Evolutionary conservation across 768 basidiomycete species (phyloP).

Genomic region (Tricholoma flavovirens): DNA sequence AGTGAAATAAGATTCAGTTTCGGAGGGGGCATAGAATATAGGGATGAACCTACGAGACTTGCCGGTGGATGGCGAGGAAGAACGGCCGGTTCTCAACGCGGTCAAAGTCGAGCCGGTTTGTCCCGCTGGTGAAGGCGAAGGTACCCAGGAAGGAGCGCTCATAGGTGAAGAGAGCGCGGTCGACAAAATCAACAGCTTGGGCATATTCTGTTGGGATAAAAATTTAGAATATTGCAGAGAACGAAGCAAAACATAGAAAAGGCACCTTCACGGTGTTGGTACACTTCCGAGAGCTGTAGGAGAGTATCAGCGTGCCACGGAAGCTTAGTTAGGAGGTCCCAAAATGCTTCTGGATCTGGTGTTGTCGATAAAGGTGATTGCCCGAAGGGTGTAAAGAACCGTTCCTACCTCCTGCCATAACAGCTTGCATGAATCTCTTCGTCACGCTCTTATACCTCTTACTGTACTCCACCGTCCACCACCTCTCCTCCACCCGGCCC

Average conservation of each 20-base stretch:
- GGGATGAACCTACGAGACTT: conserved; percentile 56
- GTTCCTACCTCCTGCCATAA: conserved; percentile 71
- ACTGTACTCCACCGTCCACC: conserved; percentile 89
- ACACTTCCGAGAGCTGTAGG: conserved; percentile 80
- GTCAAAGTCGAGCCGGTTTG: conserved; percentile 84
- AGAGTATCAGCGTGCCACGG: conserved; percentile 95
- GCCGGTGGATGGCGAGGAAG: conserved; percentile 82
- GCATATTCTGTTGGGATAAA: conserved; percentile 54
- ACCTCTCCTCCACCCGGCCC: conserved; percentile 51
- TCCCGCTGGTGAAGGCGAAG: conserved; percentile 79
- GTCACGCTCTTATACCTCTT: conserved; percentile 80
- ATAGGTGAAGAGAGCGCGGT: conserved; percentile 89
- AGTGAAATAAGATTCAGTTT: not conserved
- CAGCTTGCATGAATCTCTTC: conserved; percentile 72
- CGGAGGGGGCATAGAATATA: not conserved
- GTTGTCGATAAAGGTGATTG: not conserved
- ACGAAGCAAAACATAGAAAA: not conserved
- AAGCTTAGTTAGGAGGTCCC: conserved; percentile 64
- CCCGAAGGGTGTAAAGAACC: not conserved
- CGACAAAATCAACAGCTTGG: conserved; percentile 82
- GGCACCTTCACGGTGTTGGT: conserved; percentile 81
- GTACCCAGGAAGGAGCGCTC: conserved; percentile 85
- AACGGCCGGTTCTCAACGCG: conserved; percentile 89
- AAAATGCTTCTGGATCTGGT: conserved; percentile 74
- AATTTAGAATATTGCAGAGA: not conserved